Percentiles rank a stretch among this genome's conserved stretches.
phyloP scores from a whole-genome alignment of 495 filamentous ascomycete species.

The Aspergillus steynii region DNA sequence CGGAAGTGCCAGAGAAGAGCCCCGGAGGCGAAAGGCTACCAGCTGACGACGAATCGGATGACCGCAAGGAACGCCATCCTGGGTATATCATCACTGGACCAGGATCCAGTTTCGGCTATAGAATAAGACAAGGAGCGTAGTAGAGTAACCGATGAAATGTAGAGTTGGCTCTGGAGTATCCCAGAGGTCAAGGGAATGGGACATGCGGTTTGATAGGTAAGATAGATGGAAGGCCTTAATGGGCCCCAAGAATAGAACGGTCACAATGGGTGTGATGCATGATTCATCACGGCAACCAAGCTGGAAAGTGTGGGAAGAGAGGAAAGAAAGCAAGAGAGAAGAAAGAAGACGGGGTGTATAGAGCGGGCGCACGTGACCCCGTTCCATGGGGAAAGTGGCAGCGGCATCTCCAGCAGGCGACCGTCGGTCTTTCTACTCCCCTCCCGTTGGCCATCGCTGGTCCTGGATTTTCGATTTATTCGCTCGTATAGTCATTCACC shows the following conservation, averaged over 20 bases:
- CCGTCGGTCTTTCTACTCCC: not conserved
- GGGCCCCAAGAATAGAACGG: not conserved
- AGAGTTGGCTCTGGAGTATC: constrained; percentile 10
- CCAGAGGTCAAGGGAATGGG: constrained; percentile 26
- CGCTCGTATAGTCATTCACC: constrained; percentile 9
- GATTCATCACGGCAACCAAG: not conserved
- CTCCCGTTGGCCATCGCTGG: not conserved
- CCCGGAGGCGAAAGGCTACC: constrained; percentile 3
- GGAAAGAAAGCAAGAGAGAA: constrained; percentile 6
- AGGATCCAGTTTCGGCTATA: not conserved
- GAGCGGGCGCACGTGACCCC: constrained; percentile 14
- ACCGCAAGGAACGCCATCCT: constrained; percentile 29
- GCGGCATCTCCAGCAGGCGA: constrained; percentile 4
- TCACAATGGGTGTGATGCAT: not conserved
- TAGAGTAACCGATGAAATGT: constrained; percentile 6
- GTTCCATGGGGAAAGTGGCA: constrained; percentile 13
- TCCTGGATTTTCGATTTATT: not conserved
- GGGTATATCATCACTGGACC: constrained; percentile 24
- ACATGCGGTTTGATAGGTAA: not conserved
- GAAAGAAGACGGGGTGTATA: not conserved
- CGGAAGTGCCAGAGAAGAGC: constrained; percentile 5
- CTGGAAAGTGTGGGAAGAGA: not conserved
- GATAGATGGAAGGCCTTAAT: not conserved
- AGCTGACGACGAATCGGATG: constrained; percentile 2
- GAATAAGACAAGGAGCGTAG: not conserved